Evolutionary conservation across 2,329 filamentous ascomycete genomes (phyloP).

Genomic region (Neophaeococcomyces mojaviensis): DNA sequence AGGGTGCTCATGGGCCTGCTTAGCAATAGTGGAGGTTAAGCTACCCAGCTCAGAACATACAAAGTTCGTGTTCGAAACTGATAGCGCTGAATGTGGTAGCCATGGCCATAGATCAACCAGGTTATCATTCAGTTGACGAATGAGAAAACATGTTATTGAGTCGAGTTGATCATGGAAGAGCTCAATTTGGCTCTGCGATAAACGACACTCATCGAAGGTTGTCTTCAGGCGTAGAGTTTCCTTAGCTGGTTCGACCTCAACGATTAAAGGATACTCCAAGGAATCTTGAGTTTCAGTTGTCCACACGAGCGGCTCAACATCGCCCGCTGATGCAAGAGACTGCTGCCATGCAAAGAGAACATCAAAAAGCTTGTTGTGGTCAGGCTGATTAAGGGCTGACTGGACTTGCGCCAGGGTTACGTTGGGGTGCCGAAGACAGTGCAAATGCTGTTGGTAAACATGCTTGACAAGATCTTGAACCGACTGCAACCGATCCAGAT

Average conservation of each 20-base stretch:
- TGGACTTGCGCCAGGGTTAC: conserved; percentile 61
- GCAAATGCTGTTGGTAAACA: conserved; percentile 59
- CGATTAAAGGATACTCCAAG: conserved; percentile 65
- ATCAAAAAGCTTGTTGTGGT: conserved; percentile 61
- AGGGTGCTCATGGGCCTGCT: conserved; percentile 42
- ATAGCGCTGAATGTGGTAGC: conserved; percentile 30
- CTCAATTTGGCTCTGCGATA: conserved; percentile 50
- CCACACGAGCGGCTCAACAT: conserved; percentile 36
- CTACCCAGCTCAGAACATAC: conserved; percentile 33
- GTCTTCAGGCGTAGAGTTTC: conserved; percentile 43
- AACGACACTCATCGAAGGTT: conserved; percentile 46
- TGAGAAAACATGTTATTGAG: conserved; percentile 40
- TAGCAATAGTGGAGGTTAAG: conserved; percentile 50
- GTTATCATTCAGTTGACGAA: conserved; percentile 32
- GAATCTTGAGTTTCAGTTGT: conserved; percentile 59
- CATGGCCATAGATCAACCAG: conserved; percentile 19
- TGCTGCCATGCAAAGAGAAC: conserved; percentile 80
- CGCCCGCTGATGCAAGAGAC: conserved; percentile 42
- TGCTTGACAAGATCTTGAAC: conserved; percentile 55
- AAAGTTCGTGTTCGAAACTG: conserved; percentile 42
- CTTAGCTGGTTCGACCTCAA: conserved; percentile 64
- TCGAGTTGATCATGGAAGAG: conserved; percentile 57
- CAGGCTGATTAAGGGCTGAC: conserved; percentile 43
- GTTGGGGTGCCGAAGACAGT: conserved; percentile 55
- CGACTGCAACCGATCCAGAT: conserved; percentile 45